phyloP scores from a whole-genome alignment of 352 stramenopile genomes.

The Nothophytophthora sp. region DNA sequence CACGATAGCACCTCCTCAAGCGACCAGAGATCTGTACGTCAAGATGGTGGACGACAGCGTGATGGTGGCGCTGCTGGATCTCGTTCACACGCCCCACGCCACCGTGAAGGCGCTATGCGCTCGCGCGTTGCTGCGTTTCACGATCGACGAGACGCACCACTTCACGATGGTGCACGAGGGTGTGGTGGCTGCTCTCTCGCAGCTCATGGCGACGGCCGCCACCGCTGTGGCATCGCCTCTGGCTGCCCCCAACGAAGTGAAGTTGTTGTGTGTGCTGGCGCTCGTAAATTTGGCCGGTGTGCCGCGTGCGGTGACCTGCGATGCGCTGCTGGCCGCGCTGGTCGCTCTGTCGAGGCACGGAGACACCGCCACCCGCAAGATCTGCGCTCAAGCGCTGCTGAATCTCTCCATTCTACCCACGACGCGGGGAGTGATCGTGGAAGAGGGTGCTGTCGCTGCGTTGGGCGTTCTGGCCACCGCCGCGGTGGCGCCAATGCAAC shows the following conservation, averaged over 20 bases:
- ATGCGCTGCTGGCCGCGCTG: constrained; percentile 62
- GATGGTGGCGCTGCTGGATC: constrained; percentile 56
- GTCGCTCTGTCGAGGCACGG: constrained; percentile 40
- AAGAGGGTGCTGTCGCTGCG: constrained; percentile 66
- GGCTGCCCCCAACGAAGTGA: constrained; percentile 49
- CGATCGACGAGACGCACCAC: constrained; percentile 71
- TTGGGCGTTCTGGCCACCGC: constrained; percentile 47
- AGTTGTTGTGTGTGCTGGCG: constrained; percentile 61
- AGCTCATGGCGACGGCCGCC: constrained; percentile 58
- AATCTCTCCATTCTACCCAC: constrained; percentile 83
- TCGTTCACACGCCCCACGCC: constrained; percentile 61
- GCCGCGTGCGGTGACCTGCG: constrained; percentile 71
- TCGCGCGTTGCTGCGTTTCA: constrained; percentile 69
- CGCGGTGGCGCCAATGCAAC: constrained; percentile 22
- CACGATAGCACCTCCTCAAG: constrained; percentile 22
- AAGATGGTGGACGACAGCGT: constrained; percentile 81
- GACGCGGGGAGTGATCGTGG: constrained; percentile 68
- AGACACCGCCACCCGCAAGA: constrained; percentile 20
- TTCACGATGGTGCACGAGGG: constrained; percentile 83
- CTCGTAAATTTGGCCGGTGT: constrained; percentile 74
- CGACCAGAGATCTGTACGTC: constrained; percentile 52
- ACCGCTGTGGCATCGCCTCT: constrained; percentile 18
- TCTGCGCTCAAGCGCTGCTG: constrained; percentile 61
- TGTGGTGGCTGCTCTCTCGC: constrained; percentile 57
- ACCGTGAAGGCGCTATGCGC: constrained; percentile 75